phyloP scores from a whole-genome alignment of 116 monocot genomes.

The Zostera marina region DNA sequence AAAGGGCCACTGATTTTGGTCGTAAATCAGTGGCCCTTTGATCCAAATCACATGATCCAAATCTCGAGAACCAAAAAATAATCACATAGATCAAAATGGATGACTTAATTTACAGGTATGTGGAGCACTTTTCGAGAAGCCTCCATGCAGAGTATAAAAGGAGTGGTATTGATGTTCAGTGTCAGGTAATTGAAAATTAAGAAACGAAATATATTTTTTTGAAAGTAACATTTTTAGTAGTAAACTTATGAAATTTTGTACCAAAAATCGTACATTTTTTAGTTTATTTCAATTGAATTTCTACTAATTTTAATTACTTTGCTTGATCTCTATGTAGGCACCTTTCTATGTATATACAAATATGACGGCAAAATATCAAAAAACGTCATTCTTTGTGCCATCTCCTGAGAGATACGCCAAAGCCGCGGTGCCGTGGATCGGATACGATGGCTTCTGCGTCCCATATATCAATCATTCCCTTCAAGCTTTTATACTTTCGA shows the following conservation, averaged over 20 bases:
- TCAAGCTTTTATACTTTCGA: no score
- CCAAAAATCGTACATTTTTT: neutral
- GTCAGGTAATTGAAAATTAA: conserved; percentile 23
- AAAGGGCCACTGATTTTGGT: no score
- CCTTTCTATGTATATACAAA: conserved; percentile 45
- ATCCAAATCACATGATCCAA: no score
- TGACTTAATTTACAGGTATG: no score
- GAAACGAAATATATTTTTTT: neutral
- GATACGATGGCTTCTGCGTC: no score
- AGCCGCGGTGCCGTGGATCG: no score
- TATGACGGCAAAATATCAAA: conserved; percentile 19
- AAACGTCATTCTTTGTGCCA: conserved; percentile 19
- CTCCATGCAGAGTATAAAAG: conserved; percentile 25
- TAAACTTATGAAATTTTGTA: no score
- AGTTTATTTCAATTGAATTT: neutral
- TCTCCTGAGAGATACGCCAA: conserved; percentile 10
- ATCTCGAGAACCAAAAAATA: neutral
- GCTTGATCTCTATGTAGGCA: conserved; percentile 11
- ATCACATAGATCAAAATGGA: neutral
- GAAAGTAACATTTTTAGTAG: no score
- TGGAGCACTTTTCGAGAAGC: conserved; percentile 24
- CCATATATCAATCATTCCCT: no score
- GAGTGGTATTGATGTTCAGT: conserved; percentile 49
- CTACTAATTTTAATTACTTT: neutral
- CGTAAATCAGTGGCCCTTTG: no score